Evolutionary conservation across 805 yeast genomes (phyloP), one percentile per base, ranked within the genome.

Genomic region (Yamadazyma tumulicola): DNA sequence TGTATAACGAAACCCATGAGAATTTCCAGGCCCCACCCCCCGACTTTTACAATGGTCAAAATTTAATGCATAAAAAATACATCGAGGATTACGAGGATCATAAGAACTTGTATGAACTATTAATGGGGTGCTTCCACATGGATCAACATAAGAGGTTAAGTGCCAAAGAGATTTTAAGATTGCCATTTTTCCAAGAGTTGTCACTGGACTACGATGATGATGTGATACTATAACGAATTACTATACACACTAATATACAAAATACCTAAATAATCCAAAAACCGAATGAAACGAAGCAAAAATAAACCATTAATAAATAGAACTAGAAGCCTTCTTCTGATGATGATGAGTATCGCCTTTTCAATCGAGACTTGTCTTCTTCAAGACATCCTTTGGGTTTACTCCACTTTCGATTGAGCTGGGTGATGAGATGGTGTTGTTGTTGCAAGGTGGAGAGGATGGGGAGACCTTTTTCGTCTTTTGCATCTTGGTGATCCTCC

Each of bases 131-230:
- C 44, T 67, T 81, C 49, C 71, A 67, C 26, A 66, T 81, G 69
- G 76, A 80, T 55, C 79, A 80, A 5, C 51, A 55, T 27, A 72
- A 72, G 39, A 57, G 89, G 39, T 62, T 72, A n/a, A 61, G 74
- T 5, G 84, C 87, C 0, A 67, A 64, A 36, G 78, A 77, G 24
- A 67, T 79, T 8, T 55, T 81, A 41, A 64, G 69, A 31, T 66
- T 74, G 57, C 75, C 77, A 16, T 85, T 81, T 53, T 83, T 85
- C 53, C 53, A 62, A 38, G 76, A 74, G 44, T 50, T 67, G n/a
- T 37, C 45, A 6, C 53, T 46, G 30, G 62, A 59, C 33, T 67
- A 62, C 34, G 69, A 63, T 36, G 65, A 61, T 29, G 51, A 46
- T 32, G 45, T 46, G 15, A 48, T 45, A 15, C 40, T 40, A 13